Conservation (phyloP, 1,139 yeast species). For the Magnusiomyces suaveolens region DNA sequence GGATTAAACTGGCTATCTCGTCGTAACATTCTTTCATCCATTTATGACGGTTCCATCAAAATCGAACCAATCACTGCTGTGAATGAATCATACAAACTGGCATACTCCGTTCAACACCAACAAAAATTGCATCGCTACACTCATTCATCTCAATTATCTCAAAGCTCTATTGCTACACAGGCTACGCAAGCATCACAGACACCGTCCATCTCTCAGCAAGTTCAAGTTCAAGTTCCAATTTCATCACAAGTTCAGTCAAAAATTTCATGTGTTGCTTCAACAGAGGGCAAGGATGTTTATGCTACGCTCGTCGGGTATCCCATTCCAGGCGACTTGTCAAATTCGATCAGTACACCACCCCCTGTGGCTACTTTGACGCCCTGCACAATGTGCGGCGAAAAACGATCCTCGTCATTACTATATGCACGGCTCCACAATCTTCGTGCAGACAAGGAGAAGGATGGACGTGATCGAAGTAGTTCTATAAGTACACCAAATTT, state of each 20-base stretch:
- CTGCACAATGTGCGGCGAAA: conserved; percentile 78
- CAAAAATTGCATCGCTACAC: too few species aligned
- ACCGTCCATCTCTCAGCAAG: neutral
- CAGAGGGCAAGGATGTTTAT: neutral
- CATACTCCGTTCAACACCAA: neutral
- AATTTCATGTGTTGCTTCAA: neutral
- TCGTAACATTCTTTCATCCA: conserved; percentile 51
- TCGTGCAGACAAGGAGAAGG: conserved; percentile 32
- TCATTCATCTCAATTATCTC: neutral
- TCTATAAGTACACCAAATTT: neutral
- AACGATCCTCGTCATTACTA: conserved; percentile 57
- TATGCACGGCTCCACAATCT: conserved; percentile 70
- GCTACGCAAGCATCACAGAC: neutral
- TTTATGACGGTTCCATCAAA: conserved; percentile 70
- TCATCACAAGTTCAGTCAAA: neutral
- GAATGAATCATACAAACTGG: conserved; percentile 43
- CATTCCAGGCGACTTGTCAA: neutral
- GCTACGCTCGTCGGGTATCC: conserved; percentile 3
- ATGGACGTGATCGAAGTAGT: neutral
- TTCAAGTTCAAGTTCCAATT: neutral
- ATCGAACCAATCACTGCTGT: conserved; percentile 84
- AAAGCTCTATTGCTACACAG: neutral
- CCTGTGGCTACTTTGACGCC: conserved; percentile 70
- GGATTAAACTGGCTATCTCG: conserved; percentile 52
- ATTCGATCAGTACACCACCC: conserved; percentile 29